Percentiles rank a stretch among this genome's conserved stretches.
Conservation (phyloP, 2,329 filamentous ascomycete genomes). For the Nemania sp. region DNA sequence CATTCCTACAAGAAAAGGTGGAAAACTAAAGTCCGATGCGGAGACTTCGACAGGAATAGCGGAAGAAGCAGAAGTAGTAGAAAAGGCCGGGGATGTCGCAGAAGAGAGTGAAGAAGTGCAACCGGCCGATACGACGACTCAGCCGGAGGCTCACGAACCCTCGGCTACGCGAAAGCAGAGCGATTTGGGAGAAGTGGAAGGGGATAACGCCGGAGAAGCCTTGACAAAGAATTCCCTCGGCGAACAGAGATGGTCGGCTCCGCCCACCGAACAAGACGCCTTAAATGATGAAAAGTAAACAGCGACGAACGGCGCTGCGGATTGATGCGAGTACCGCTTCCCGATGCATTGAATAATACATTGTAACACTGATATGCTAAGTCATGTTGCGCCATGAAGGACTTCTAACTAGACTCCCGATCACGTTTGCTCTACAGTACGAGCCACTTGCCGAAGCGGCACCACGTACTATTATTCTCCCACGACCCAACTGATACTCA, state of each 20-base stretch:
- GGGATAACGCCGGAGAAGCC: conserved; percentile 30
- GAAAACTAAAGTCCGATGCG: conserved; percentile 59
- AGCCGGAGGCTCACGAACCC: conserved; percentile 1
- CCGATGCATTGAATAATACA: background rate
- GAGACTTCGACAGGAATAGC: conserved; percentile 16
- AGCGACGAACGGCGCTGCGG: background rate
- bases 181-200: conserved; percentile 18
- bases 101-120: conserved; percentile 2
- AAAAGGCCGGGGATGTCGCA: background rate
- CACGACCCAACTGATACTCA: background rate
- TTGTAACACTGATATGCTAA: background rate
- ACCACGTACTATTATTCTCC: too few relatives aligned
- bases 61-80: background rate
- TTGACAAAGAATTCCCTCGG: conserved; percentile 31
- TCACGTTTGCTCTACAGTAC: background rate
- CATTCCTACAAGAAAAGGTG: conserved; percentile 89
- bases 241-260: conserved; percentile 32
- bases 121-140: conserved; percentile 2
- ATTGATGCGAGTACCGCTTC: conserved; percentile 1
- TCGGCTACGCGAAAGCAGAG: background rate
- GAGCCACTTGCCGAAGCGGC: background rate
- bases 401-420: background rate
- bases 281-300: background rate
- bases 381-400: background rate
- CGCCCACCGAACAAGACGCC: conserved; percentile 23